Percentiles rank a stretch among this genome's conserved stretches.
phyloP scores from a whole-genome alignment of 208 protist species.

The Trypanosoma platydactyli region DNA sequence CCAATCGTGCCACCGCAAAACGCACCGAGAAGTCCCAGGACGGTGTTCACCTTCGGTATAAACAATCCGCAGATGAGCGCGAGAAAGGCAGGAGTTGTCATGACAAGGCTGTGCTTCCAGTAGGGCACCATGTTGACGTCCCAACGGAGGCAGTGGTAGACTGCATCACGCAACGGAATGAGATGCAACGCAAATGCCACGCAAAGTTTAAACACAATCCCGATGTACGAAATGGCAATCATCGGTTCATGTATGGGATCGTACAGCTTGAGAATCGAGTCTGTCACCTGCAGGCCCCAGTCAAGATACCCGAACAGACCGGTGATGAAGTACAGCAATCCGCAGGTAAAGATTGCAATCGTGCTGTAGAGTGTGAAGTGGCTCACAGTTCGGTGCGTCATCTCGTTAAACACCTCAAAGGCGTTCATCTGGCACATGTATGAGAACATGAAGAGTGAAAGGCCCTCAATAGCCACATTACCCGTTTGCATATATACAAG shows the following conservation, averaged over 20 bases:
- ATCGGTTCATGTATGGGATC: conserved; percentile 46
- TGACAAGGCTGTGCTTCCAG: conserved; percentile 55
- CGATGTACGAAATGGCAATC: conserved; percentile 70
- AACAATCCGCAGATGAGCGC: conserved; percentile 63
- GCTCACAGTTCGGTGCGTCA: conserved; percentile 37
- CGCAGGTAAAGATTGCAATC: conserved; percentile 65
- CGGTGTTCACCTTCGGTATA: conserved; percentile 70
- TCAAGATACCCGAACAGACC: conserved; percentile 79
- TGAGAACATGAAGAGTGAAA: conserved; percentile 65
- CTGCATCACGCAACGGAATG: conserved; percentile 59
- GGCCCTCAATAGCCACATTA: conserved; percentile 37
- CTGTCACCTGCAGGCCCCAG: conserved; percentile 42
- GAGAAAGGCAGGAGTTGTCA: conserved; percentile 34
- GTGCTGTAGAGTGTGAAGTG: conserved; percentile 48
- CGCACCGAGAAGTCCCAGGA: conserved; percentile 72
- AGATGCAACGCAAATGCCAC: conserved; percentile 75
- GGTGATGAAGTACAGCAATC: conserved; percentile 64
- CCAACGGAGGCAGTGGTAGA: conserved; percentile 60
- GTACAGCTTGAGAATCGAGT: conserved; percentile 68
- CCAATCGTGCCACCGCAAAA: conserved; percentile 61
- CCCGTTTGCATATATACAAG: conserved; percentile 37
- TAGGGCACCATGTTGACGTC: conserved; percentile 50
- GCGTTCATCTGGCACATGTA: conserved; percentile 72
- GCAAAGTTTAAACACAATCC: conserved; percentile 66
- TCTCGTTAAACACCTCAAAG: conserved; percentile 62